Evolutionary conservation across 305 asterid genomes (phyloP).

Genomic region (Solanum hybrid): DNA sequence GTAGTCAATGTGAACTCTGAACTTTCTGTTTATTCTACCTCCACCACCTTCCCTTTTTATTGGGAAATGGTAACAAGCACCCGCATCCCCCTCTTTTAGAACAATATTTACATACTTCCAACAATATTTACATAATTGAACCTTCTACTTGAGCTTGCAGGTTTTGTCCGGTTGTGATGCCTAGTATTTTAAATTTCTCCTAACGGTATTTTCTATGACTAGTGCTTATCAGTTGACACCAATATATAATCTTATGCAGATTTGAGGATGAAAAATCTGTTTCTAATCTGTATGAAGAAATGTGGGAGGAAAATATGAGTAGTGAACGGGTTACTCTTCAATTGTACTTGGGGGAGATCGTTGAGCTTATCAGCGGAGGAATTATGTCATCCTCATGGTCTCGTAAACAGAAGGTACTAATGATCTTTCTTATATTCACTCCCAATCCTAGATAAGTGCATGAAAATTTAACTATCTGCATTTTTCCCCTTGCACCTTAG

Average conservation of each 20-base stretch:
- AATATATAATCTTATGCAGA: conserved; percentile 34
- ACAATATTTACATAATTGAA: not conserved
- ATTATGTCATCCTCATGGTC: conserved; percentile 89
- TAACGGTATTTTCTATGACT: not conserved
- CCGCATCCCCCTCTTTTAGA: not conserved
- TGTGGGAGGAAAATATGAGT: conserved; percentile 98
- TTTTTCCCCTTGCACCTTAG: not conserved
- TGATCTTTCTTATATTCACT: conserved; percentile 6
- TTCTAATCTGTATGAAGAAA: conserved; percentile 73
- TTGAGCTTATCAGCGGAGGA: conserved; percentile 65
- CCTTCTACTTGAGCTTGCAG: not conserved
- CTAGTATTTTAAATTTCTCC: not conserved
- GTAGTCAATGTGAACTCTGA: not conserved
- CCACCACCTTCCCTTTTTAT: not conserved
- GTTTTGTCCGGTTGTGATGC: not conserved
- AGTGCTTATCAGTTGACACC: not conserved
- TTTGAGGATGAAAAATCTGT: conserved; percentile 91
- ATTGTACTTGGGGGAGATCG: conserved; percentile 80
- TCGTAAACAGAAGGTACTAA: conserved; percentile 73
- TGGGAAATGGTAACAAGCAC: not conserved
- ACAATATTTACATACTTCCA: not conserved
- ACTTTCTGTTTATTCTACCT: not conserved
- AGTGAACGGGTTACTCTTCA: conserved; percentile 83
- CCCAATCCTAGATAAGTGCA: not conserved
- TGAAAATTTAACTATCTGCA: not conserved